A percentile compares a stretch with the other conserved stretches of the same genome.
These are phyloP conservation scores for Puccinia polysora DNA, from an alignment of 1,284 basidiomycete species.

Conservation along the genomic window DNA sequence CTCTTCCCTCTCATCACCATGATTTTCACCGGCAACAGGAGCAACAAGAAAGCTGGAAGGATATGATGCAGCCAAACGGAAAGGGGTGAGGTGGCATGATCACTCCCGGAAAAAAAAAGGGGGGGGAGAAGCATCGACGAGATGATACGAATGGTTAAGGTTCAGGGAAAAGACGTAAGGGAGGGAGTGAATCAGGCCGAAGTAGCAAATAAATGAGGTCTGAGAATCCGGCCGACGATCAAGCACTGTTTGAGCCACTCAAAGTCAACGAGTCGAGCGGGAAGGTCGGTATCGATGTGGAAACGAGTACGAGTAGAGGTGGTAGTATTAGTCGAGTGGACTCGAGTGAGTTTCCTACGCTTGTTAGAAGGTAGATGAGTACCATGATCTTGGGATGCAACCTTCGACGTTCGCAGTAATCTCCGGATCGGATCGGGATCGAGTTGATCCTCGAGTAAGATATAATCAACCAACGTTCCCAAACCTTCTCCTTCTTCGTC, in stretches of 20 bases:
- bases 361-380: conserved; percentile 55
- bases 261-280: conserved; percentile 55
- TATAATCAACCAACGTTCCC: not conserved
- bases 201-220: conserved; percentile 1
- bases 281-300: conserved; percentile 54
- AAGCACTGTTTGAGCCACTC: conserved; percentile 77
- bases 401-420: not conserved
- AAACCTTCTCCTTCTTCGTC: not conserved
- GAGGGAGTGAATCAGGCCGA: too few relatives aligned
- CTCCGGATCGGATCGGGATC: not conserved
- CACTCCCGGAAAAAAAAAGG: too few relatives aligned
- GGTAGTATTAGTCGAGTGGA: conserved; percentile 66
- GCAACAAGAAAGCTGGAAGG: too few relatives aligned
- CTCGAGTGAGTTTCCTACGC: conserved; percentile 50
- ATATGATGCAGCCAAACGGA: too few relatives aligned
- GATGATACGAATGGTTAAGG: too few relatives aligned
- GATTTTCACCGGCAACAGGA: too few relatives aligned
- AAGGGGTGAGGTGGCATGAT: too few relatives aligned
- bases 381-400: not conserved
- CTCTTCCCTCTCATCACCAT: too few relatives aligned
- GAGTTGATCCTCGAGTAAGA: conserved; percentile 18
- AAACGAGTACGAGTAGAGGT: conserved; percentile 56
- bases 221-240: conserved; percentile 58
- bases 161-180: too few relatives aligned
- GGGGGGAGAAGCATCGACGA: too few relatives aligned